Percentiles rank a stretch among this genome's conserved stretches.
Conservation (phyloP, 192 early-diverging fungal genomes). For the Gonapodya sp. region DNA sequence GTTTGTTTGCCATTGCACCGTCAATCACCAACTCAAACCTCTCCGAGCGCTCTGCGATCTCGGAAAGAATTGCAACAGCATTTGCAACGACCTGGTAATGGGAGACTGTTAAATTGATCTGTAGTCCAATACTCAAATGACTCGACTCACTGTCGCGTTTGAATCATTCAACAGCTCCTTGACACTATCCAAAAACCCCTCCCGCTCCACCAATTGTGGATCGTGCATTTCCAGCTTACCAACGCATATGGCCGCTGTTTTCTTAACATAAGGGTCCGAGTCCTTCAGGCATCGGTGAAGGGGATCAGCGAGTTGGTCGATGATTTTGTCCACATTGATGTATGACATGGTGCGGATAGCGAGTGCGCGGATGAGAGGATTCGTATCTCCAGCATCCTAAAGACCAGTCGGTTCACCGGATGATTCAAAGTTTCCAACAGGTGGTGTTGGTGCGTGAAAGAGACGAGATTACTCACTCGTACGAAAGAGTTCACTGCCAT, state of each 20-base stretch:
- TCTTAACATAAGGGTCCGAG: constrained; percentile 91
- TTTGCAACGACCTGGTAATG: constrained; percentile 78
- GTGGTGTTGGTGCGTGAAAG: not conserved
- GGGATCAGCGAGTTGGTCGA: constrained; percentile 75
- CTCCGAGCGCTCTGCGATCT: constrained; percentile 85
- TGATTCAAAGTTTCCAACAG: not conserved
- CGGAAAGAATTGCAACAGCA: constrained; percentile 83
- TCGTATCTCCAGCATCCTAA: constrained; percentile 82
- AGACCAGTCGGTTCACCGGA: not conserved
- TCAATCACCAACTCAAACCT: constrained; percentile 78
- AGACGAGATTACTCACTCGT: constrained; percentile 35
- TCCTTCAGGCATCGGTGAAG: constrained; percentile 72
- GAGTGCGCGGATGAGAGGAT: constrained; percentile 88
- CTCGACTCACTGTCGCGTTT: constrained; percentile 66
- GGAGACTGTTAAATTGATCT: not conserved
- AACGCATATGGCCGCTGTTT: constrained; percentile 90
- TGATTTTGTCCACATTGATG: constrained; percentile 84
- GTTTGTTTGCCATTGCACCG: constrained; percentile 76
- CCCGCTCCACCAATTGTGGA: constrained; percentile 69
- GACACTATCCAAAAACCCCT: constrained; percentile 83
- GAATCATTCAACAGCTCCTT: constrained; percentile 75
- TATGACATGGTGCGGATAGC: constrained; percentile 98
- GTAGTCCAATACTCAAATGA: too few relatives aligned
- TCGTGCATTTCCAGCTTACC: constrained; percentile 90
- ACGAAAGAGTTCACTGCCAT: constrained; percentile 82